These are phyloP conservation scores for Suillus placidus DNA, from an alignment of 768 basidiomycete species.

Conservation along the genomic window DNA sequence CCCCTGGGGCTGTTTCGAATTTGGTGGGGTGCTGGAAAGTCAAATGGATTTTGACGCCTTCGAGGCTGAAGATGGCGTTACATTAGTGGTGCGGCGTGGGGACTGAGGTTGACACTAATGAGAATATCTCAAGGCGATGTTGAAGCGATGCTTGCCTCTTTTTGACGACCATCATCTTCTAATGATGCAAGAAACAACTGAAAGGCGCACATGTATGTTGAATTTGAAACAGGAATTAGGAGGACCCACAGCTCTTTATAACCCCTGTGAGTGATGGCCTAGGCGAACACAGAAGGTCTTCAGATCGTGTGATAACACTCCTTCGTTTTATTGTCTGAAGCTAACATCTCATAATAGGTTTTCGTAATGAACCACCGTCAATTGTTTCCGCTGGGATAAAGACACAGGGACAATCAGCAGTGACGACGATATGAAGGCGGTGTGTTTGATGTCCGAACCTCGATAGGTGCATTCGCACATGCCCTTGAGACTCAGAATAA, in stretches of 20 bases:
- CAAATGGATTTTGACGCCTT: not conserved
- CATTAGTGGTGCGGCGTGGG: not conserved
- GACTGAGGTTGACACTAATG: not conserved
- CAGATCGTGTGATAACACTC: too few relatives aligned
- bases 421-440: not conserved
- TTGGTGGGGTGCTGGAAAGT: not conserved
- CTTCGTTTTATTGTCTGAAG: not conserved
- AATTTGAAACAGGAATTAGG: not conserved
- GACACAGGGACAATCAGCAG: not conserved
- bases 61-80: not conserved
- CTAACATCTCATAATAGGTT: not conserved
- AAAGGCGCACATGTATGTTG: not conserved
- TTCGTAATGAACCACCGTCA: not conserved
- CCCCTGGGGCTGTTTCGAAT: not conserved
- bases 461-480: not conserved
- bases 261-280: not conserved
- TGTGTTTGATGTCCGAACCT: not conserved
- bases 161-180: not conserved
- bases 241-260: not conserved
- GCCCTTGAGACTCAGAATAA: not conserved
- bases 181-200: slow-evolving; percentile 2
- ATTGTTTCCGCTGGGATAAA: not conserved
- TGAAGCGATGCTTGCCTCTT: not conserved
- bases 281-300: not conserved
- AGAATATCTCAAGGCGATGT: not conserved